Evolutionary conservation across 352 stramenopile species (phyloP), one percentile per base, ranked within the genome.

Genomic region (Pythium biforme): DNA sequence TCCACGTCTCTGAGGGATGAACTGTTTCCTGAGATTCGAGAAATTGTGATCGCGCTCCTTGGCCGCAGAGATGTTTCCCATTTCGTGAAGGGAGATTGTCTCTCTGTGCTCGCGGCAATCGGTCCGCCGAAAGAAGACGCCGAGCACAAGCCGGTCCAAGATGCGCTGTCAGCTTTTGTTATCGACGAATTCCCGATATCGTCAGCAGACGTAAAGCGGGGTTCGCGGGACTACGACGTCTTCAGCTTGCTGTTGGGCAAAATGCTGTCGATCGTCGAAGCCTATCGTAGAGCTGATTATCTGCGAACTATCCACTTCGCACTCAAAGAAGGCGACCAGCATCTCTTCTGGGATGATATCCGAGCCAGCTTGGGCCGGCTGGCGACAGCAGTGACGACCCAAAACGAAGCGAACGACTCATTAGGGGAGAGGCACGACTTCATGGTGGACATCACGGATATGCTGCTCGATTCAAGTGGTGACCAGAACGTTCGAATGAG

Each of bases 181-280:
- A 74, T 88, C 11, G 75, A 89, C 25, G 81, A 92, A 34, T 92
- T 94, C 56, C 86, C 83, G 5, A 87, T 93, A 37, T 60, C 74
- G 26, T 94, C 86, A n/a, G 72, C 65, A 23, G 86, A 94, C 67
- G 82, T 93, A 5, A 69, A 71, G 6, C 57, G 55, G 34, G 79
- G 76, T 1, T 83, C 83, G 6, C 83, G 85, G 20, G 83, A 91
- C 26, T 90, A 79, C 62, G 82, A 89, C 56, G 62, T 86, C 0
- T 93, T 86, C 43, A 58, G 57, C 2, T 62, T 83, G 41, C 62
- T 94, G 2, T 83, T 92, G 40, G 48, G 45, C 2, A 74, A 81
- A 25, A 46, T 92, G 17, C 57, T 92, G 33, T 48, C 43, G 46
- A 59, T 90, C n/a, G 70, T 93, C 14, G 76, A 89, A 60, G 66